Conservation (phyloP, 768 basidiomycete genomes). For the Ephemerocybe angulata region DNA sequence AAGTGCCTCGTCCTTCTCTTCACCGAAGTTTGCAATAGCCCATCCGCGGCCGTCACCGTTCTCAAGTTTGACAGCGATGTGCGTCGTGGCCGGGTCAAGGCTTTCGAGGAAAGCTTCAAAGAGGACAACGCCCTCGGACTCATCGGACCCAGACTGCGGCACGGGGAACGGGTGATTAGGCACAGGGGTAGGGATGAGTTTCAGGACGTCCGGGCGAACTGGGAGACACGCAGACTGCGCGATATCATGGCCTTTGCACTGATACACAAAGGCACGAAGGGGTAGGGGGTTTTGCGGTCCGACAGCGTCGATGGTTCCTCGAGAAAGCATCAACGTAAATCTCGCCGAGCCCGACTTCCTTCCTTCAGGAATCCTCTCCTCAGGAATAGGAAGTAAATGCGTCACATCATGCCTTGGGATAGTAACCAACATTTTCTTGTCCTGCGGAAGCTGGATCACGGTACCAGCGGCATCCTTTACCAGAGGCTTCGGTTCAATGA, state of each 20-base stretch:
- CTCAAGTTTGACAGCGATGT: conserved; percentile 54
- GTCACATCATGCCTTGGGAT: conserved; percentile 40
- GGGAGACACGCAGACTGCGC: conserved; percentile 33
- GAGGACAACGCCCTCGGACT: conserved; percentile 69
- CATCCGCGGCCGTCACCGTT: conserved; percentile 53
- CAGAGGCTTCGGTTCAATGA: conserved; percentile 13
- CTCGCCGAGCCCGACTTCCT: conserved; percentile 8
- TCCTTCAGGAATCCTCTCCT: no score
- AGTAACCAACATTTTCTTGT: conserved; percentile 37
- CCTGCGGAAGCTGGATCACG: conserved; percentile 36
- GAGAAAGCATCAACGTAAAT: conserved; percentile 58
- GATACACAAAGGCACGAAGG: conserved; percentile 44
- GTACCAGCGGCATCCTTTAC: conserved; percentile 20
- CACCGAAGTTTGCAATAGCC: conserved; percentile 55
- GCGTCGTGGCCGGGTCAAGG: conserved; percentile 20
- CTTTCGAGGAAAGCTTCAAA: conserved; percentile 48
- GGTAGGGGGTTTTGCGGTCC: conserved; percentile 45
- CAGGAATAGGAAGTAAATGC: conserved; percentile 50
- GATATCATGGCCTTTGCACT: conserved; percentile 34
- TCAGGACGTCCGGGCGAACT: conserved; percentile 45
- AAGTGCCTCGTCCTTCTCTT: conserved; percentile 26
- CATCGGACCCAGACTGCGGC: conserved; percentile 65
- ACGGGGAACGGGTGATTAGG: conserved; percentile 56
- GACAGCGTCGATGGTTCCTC: conserved; percentile 50
- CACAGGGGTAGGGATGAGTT: conserved; percentile 60